Evolutionary conservation across 1,139 yeast genomes (phyloP), one percentile per base, ranked within the genome.

Genomic region (Geotrichum armillariae): DNA sequence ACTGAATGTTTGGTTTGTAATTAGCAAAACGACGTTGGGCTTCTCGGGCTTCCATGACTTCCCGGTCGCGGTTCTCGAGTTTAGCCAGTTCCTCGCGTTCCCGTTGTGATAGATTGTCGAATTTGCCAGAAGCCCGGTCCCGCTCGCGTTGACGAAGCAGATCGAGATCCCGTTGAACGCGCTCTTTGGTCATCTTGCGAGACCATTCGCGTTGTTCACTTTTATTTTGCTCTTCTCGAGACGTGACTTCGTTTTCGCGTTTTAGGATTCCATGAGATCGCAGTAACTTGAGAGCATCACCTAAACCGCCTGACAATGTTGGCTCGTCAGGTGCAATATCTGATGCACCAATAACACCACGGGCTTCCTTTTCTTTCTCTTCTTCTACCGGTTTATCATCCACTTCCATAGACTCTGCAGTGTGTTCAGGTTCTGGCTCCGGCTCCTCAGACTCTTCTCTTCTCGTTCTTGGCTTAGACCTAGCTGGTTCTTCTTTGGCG

Each of bases 1-100:
- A 64, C 20, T 76, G 72, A 18, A 91, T 78, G 4, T 77, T 72
- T 0, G 96, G 96, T 50, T 80, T 78, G 66, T 86, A 85, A 47
- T 72, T 61, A 21, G 67, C 65, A 40, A 77, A 70, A 39, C 70
- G 65, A 27, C 64, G 59, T 45, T 64, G 62, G 33, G 68, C 65
- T 27, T 60, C 62, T 41, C 55, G 47, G 33, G 70, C 64, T 53
- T 65, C 68, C 46, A 63, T 61, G 1, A 52, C 45, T 17, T 61
- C 66, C 12, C 65, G 55, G 20, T 60, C 56, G 29, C 58, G 56
- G 41, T 66, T 66, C 41, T 79, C 79, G 38, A 75, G 71, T 33
- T 70, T 67, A 1, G 79, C 60, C n/a, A 66, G 60, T 20, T 64
- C 66, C 44, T 67, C 68, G 1, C 67, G 63, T 17, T 66, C 72